These are phyloP conservation scores for Fallopia convolvulus DNA, from an alignment of 148 eudicot genomes.

Conservation along the genomic window DNA sequence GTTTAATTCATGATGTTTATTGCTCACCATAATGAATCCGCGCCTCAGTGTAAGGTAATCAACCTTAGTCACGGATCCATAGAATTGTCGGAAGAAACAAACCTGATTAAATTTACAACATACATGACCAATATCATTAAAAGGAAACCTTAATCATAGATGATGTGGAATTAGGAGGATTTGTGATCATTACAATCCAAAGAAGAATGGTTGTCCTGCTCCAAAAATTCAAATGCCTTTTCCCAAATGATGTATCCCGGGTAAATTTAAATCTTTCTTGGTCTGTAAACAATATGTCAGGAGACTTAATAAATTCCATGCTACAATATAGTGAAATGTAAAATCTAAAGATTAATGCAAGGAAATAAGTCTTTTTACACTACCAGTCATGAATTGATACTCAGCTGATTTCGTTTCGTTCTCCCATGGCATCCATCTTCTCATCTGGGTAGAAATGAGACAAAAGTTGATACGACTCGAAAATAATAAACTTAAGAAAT, in stretches of 20 bases:
- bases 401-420: conserved; percentile 47
- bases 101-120: conserved; percentile 20
- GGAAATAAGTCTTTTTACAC: background rate
- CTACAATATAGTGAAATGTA: background rate
- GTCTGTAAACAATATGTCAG: conserved; percentile 22
- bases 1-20: background rate
- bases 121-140: background rate
- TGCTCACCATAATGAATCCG: conserved; percentile 49
- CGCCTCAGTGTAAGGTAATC: conserved; percentile 58
- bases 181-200: conserved; percentile 24
- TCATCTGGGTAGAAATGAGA: conserved; percentile 31
- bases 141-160: background rate
- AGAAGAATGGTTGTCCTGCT: conserved; percentile 23
- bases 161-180: background rate
- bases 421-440: conserved; percentile 59
- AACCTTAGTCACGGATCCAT: conserved; percentile 48
- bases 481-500: too few species aligned
- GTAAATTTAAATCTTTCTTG: conserved; percentile 47
- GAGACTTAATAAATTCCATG: background rate
- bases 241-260: conserved; percentile 34
- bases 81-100: conserved; percentile 62
- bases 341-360: background rate
- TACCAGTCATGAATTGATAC: conserved; percentile 51
- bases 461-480: background rate
- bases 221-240: conserved; percentile 32